A percentile compares a stretch with the other conserved stretches of the same genome.
Conservation (phyloP, 169 alveolate genomes). For the Plasmodium fragile region DNA sequence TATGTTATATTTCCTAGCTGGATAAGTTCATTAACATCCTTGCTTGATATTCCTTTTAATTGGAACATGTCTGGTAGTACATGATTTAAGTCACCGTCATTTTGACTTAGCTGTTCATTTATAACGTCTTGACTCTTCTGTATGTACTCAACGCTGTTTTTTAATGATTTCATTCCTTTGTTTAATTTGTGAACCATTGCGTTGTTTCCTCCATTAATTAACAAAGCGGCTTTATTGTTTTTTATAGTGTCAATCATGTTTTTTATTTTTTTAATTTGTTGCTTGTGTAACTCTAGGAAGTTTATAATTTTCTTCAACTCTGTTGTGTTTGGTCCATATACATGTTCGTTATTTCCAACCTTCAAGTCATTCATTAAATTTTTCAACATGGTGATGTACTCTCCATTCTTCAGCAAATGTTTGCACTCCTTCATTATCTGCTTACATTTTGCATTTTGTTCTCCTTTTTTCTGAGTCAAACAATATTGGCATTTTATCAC, state of each 20-base stretch:
- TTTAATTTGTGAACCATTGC: neutral
- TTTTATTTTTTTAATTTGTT: neutral
- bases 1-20: neutral
- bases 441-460: neutral
- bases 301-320: constrained; percentile 27
- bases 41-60: neutral
- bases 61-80: neutral
- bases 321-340: neutral
- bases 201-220: neutral
- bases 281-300: constrained; percentile 12
- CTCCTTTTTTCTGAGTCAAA: neutral
- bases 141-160: neutral
- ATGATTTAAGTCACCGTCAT: neutral
- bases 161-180: neutral
- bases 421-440: constrained; percentile 24
- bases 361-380: constrained; percentile 2
- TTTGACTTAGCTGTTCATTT: neutral
- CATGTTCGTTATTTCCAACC: neutral
- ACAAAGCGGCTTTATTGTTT: neutral
- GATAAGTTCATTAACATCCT: neutral
- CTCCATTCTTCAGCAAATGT: neutral
- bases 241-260: constrained; percentile 5
- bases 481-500: constrained; percentile 51
- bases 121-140: neutral
- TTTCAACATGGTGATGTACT: neutral